Conservation (phyloP, 2,329 filamentous ascomycete species). For the Xylariales sp. region DNA sequence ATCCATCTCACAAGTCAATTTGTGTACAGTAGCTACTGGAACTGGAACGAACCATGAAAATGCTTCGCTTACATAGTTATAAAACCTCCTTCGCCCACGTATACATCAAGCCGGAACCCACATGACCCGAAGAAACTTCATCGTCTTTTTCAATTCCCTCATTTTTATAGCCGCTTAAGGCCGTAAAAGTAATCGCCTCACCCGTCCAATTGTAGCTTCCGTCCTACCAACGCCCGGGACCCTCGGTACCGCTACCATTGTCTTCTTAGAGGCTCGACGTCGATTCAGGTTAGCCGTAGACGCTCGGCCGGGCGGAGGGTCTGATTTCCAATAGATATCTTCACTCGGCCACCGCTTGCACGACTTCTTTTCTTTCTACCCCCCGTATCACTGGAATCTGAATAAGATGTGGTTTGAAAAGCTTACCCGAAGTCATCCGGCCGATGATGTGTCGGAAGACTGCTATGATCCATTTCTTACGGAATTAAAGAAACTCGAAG, state of each 20-base stretch:
- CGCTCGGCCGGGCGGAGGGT: background rate
- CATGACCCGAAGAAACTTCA: background rate
- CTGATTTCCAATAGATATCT: background rate
- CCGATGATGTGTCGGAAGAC: slow-evolving; percentile 25
- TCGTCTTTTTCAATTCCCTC: background rate
- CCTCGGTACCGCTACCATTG: background rate
- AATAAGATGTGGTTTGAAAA: slow-evolving; percentile 25
- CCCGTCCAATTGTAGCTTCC: background rate
- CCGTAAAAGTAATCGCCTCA: background rate
- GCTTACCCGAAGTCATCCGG: background rate
- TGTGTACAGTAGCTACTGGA: background rate
- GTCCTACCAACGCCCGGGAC: background rate
- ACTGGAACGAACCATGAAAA: background rate
- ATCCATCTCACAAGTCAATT: slow-evolving; percentile 8
- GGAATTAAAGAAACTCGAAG: slow-evolving; percentile 22
- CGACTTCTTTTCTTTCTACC: background rate
- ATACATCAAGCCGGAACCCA: background rate
- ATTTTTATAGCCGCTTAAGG: background rate
- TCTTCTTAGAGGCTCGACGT: background rate
- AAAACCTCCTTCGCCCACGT: slow-evolving; percentile 9
- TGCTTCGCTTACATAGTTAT: slow-evolving; percentile 10
- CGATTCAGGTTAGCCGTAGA: background rate
- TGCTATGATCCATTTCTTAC: slow-evolving; percentile 25
- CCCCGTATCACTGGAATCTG: background rate
- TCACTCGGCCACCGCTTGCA: background rate